Conservation (phyloP, 192 early-diverging fungal genomes). For the Pilaira anomala region DNA sequence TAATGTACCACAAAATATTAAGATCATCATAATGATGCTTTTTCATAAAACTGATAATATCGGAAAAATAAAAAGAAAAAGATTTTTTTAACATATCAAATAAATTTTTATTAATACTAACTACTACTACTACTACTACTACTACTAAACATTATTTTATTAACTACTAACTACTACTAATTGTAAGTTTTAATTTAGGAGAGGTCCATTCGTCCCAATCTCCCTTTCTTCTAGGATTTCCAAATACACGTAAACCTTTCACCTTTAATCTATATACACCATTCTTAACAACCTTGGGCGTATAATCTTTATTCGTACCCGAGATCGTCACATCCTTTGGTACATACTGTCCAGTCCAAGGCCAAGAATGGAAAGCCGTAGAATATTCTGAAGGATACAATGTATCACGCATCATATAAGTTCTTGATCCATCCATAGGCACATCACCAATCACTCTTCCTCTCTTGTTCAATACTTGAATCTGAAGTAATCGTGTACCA, state of each 20-base stretch:
- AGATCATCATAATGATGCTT: too few relatives aligned
- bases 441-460: constrained; percentile 20
- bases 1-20: too few relatives aligned
- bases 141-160: too few relatives aligned
- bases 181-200: constrained; percentile 8
- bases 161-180: not conserved
- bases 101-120: too few relatives aligned
- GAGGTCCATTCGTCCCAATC: constrained; percentile 30
- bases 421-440: constrained; percentile 14
- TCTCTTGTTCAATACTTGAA: constrained; percentile 19
- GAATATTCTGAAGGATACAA: constrained; percentile 1
- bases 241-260: constrained; percentile 26
- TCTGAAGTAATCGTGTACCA: constrained; percentile 22
- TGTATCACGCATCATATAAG: constrained; percentile 19
- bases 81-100: too few relatives aligned
- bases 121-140: too few relatives aligned
- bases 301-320: constrained; percentile 5
- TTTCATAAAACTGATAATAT: too few relatives aligned
- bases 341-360: constrained; percentile 24
- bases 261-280: constrained; percentile 25
- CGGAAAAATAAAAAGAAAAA: too few relatives aligned
- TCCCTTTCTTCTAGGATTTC: constrained; percentile 1
- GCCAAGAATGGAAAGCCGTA: constrained; percentile 18
- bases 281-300: not conserved
- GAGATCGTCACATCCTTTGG: constrained; percentile 19